Evolutionary conservation across 306 rosid genomes (phyloP).

Genomic region (Ceratonia siliqua): DNA sequence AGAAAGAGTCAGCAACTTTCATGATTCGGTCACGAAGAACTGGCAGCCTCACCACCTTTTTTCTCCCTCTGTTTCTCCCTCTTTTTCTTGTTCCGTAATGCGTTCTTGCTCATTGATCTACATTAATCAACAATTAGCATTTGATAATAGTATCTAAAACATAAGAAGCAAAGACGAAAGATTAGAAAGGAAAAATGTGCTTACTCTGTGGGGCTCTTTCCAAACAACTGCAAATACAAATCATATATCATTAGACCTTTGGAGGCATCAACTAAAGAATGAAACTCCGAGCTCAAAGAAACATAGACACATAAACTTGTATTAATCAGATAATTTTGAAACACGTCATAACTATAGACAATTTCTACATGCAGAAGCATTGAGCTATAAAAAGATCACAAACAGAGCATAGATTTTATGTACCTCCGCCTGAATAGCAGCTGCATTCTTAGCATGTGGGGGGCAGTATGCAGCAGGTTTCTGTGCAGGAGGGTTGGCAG

Average conservation of each 20-base stretch:
- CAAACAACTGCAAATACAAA: conserved; percentile 67
- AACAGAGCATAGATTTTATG: conserved; percentile 5
- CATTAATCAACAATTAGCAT: conserved; percentile 30
- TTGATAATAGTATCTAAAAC: conserved; percentile 23
- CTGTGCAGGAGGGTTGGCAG: conserved; percentile 56
- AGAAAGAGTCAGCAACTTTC: neutral
- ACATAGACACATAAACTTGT: neutral
- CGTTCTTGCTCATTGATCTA: conserved; percentile 83
- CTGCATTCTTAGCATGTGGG: conserved; percentile 85
- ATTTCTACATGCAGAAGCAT: neutral
- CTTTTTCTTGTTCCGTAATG: conserved; percentile 86
- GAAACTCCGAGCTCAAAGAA: conserved; percentile 20
- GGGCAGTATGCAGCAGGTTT: conserved; percentile 95
- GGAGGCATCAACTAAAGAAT: conserved; percentile 18
- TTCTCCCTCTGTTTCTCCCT: conserved; percentile 93
- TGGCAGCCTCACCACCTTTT: conserved; percentile 58
- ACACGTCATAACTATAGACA: conserved; percentile 16
- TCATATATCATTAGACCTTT: conserved; percentile 37
- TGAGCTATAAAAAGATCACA: no score
- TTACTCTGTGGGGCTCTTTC: conserved; percentile 74
- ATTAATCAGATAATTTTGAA: conserved; percentile 1
- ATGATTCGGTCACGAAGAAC: conserved; percentile 43
- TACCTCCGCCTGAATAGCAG: conserved; percentile 89
- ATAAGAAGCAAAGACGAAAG: conserved; percentile 12
- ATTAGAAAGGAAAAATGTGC: conserved; percentile 15